Conservation (phyloP, 345 rosid species). For the Ceriops zippeliana region DNA sequence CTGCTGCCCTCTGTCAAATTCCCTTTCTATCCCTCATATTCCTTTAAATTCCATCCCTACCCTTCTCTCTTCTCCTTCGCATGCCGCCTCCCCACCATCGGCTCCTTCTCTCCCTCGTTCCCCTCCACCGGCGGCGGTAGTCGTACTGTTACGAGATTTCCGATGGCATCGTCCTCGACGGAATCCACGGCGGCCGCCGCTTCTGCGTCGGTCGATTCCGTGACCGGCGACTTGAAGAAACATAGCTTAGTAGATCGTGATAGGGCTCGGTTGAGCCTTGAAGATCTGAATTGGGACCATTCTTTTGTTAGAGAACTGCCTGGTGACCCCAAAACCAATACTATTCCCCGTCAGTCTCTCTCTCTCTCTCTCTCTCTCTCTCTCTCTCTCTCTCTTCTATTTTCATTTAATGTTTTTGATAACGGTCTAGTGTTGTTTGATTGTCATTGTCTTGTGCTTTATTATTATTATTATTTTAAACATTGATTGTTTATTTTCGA, state of each 20-base stretch:
- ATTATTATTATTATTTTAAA: not conserved
- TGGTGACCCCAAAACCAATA: conserved; percentile 67
- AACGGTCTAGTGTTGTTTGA: not conserved
- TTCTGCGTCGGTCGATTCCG: conserved; percentile 50
- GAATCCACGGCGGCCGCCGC: conserved; percentile 11
- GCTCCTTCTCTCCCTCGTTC: not conserved
- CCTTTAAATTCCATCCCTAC: conserved; percentile 20
- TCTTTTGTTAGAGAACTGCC: conserved; percentile 85
- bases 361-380: conserved; percentile 26
- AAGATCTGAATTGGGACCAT: conserved; percentile 87
- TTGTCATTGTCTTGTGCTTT: not conserved
- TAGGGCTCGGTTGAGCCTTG: conserved; percentile 39
- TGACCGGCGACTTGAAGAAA: conserved; percentile 62
- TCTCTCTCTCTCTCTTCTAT: conserved; percentile 26
- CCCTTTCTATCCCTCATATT: conserved; percentile 30
- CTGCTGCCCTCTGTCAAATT: conserved; percentile 8
- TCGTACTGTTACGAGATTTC: conserved; percentile 10
- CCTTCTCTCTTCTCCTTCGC: conserved; percentile 23
- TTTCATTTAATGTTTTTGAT: not conserved
- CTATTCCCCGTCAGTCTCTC: conserved; percentile 78
- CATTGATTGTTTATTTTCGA: too few species aligned
- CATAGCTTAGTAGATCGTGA: conserved; percentile 47
- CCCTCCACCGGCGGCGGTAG: conserved; percentile 14
- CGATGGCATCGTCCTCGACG: conserved; percentile 49
- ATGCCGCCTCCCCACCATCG: conserved; percentile 32